Base-by-base conservation (phyloP, 1,284 basidiomycete species). In the Mycena citricolor region DNA sequence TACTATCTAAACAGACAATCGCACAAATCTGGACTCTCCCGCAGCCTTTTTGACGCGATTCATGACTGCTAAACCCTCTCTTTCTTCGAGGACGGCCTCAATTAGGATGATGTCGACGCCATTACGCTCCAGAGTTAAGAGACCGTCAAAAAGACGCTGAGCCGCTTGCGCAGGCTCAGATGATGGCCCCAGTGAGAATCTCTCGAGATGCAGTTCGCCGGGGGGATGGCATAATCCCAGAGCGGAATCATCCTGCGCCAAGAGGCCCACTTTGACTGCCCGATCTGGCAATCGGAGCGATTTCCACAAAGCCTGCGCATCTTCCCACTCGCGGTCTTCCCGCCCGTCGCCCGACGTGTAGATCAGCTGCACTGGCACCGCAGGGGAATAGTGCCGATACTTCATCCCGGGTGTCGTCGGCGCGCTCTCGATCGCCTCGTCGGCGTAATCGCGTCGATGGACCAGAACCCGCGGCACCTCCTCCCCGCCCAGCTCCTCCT, bases 321-420 rank as follows among this genome's bases (percentile, higher is more conserved):
- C 55, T 4, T 63, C 54, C 8, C 62, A 44, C 19, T 58, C 47
- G 13, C 54, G 47, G 8, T 59, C 66, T 8, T 47, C 28, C 5
- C 76, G 69, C 30, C 72, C 70, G 22, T 57, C 42, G 14, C 73
- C 65, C 43, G 65, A 56, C 41, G 84, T 82, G 44, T 79, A 70
- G 21, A 95, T 67, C 6, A 97, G 73, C 20, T 79, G 81, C 16
- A 94, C 87, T 2, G 92, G 90, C 10, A 92, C 82, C 1, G 82
- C 72, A 1, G 95, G 95, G 20, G 94, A 90, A 63, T 99, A 99
- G 68, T 99, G 97, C 39, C 89, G 79, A 64, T 99, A 99, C 68
- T 99, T 99, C 94, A 98, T 97, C n/a, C 97, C 97, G 0, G 97
- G 97, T 0, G 97, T 99, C 1, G 92, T 94, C 2, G 95, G 95